Percentiles rank a stretch among this genome's conserved stretches.
These are phyloP conservation scores for Gelatoporia subvermispora DNA, from an alignment of 768 basidiomycete genomes.

Conservation along the genomic window DNA sequence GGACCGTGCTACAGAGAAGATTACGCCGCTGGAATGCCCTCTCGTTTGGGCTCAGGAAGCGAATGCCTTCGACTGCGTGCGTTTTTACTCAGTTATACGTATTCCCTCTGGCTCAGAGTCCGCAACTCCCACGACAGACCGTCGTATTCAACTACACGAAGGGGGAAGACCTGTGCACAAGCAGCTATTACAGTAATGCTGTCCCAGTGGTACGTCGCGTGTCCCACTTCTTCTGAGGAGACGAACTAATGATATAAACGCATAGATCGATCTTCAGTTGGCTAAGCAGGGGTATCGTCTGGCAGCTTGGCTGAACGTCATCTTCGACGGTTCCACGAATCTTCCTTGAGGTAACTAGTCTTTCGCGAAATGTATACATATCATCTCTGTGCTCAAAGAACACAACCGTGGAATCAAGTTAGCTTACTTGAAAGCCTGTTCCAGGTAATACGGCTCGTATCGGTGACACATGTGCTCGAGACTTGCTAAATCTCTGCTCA, in stretches of 20 bases:
- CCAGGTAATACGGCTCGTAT: too few relatives aligned
- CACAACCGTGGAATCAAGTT: too few relatives aligned
- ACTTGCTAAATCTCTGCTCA: too few relatives aligned
- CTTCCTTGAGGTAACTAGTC: conserved; percentile 10
- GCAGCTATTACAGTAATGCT: conserved; percentile 21
- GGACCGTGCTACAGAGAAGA: conserved; percentile 10
- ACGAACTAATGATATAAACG: too few relatives aligned
- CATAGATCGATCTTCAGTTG: conserved; percentile 37
- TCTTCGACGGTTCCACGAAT: conserved; percentile 31
- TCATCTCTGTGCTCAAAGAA: too few relatives aligned
- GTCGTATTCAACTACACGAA: conserved; percentile 37
- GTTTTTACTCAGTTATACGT: neutral
- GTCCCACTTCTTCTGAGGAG: too few relatives aligned
- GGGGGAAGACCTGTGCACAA: conserved; percentile 42
- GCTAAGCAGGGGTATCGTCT: conserved; percentile 45
- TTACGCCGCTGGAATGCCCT: conserved; percentile 41
- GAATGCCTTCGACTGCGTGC: conserved; percentile 40
- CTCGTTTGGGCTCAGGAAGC: conserved; percentile 44
- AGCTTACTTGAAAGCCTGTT: too few relatives aligned
- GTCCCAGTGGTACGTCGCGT: conserved; percentile 28
- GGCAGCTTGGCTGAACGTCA: conserved; percentile 46
- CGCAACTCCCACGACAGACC: conserved; percentile 12
- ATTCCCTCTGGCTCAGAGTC: neutral
- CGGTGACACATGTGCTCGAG: too few relatives aligned
- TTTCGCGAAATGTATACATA: too few relatives aligned